Evolutionary conservation across 129 eudicot species (phyloP).

Genomic region (Dittrichia graveolens): DNA sequence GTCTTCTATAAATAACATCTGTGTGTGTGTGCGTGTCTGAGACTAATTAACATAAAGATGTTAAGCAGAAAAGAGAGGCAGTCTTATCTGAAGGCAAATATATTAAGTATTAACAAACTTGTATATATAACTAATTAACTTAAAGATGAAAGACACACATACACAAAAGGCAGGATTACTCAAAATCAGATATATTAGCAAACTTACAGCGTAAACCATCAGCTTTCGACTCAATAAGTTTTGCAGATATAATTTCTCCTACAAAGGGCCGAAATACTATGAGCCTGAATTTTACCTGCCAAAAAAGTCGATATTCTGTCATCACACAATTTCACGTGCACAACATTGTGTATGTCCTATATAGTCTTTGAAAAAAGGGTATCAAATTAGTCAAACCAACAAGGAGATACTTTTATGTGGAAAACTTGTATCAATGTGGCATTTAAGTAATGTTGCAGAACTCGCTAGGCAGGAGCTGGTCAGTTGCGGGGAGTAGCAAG

Average conservation of each 20-base stretch:
- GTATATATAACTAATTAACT: neutral
- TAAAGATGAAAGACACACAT: too few species aligned
- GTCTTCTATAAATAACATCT: too few species aligned
- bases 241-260: constrained; percentile 84
- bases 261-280: constrained; percentile 78
- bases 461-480: too few species aligned
- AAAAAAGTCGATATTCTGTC: constrained; percentile 14
- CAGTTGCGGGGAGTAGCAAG: too few species aligned
- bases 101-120: too few species aligned
- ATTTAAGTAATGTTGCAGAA: too few species aligned
- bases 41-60: neutral
- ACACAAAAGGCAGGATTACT: neutral
- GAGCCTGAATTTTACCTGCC: constrained; percentile 83
- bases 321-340: neutral
- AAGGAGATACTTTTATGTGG: neutral
- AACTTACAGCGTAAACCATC: constrained; percentile 73
- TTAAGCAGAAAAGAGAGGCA: neutral
- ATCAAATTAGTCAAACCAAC: neutral
- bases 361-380: neutral
- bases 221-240: constrained; percentile 56
- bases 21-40: too few species aligned
- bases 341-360: neutral
- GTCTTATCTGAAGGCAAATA: too few species aligned
- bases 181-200: neutral
- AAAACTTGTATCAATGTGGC: too few species aligned